A percentile compares a stretch with the other conserved stretches of the same genome.
Conservation (phyloP, 768 basidiomycete species). For the Sistotremastrum suecicum region DNA sequence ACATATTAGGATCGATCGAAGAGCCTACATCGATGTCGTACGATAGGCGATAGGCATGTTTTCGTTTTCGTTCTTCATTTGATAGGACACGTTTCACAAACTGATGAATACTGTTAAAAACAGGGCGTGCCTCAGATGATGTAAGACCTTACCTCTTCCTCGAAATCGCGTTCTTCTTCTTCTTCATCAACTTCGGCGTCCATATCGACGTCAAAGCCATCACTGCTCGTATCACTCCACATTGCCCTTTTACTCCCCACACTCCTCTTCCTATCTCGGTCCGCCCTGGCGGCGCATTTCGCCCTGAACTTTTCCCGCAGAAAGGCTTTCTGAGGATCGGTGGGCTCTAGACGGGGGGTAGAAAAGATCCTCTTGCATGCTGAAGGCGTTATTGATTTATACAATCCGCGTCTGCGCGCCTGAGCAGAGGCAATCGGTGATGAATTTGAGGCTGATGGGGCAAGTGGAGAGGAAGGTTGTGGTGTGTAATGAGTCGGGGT, state of each 20-base stretch:
- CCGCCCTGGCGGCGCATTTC: constrained; percentile 47
- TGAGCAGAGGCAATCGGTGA: constrained; percentile 33
- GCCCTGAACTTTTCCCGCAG: constrained; percentile 47
- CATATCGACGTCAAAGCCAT: constrained; percentile 28
- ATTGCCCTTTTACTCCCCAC: constrained; percentile 21
- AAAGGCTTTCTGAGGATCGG: constrained; percentile 32
- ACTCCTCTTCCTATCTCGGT: constrained; percentile 36
- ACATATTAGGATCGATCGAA: constrained; percentile 61
- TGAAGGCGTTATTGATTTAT: constrained; percentile 24
- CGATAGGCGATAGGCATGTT: constrained; percentile 44
- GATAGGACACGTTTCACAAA: constrained; percentile 53
- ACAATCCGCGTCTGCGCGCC: constrained; percentile 41
- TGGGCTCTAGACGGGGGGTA: neutral
- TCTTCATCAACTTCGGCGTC: constrained; percentile 33
- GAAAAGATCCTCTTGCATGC: neutral
- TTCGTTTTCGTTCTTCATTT: constrained; percentile 33
- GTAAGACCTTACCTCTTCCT: constrained; percentile 38
- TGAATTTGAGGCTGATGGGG: constrained; percentile 24
- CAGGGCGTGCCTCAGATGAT: neutral
- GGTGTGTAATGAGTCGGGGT: constrained; percentile 27
- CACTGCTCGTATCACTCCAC: constrained; percentile 31
- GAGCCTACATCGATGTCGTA: constrained; percentile 60
- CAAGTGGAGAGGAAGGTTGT: constrained; percentile 38
- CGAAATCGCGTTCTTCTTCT: constrained; percentile 47
- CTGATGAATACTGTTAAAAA: constrained; percentile 19